A percentile compares a stretch with the other conserved stretches of the same genome.
Evolutionary conservation across 768 basidiomycete genomes (phyloP).

Genomic region (Leccinum pellstonianum): DNA sequence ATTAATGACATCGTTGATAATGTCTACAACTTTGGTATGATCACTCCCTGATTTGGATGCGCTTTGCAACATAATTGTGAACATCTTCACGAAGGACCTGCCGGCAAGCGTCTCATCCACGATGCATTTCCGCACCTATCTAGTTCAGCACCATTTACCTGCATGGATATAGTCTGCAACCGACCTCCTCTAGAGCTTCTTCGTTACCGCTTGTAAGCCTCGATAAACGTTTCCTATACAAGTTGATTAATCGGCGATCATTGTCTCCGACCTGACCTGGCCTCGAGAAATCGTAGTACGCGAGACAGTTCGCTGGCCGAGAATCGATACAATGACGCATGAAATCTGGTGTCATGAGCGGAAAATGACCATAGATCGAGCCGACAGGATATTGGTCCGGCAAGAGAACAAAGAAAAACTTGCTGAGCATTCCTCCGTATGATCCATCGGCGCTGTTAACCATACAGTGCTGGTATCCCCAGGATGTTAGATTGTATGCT

Average conservation of each 20-base stretch:
- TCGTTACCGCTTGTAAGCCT: constrained; percentile 16
- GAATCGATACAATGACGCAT: constrained; percentile 43
- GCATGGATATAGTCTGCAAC: not conserved
- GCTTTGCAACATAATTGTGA: constrained; percentile 9
- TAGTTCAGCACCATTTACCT: not conserved
- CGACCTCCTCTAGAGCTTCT: constrained; percentile 11
- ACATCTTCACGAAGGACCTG: constrained; percentile 11
- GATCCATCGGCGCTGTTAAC: constrained; percentile 64
- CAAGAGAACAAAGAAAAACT: constrained; percentile 68
- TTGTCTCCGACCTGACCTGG: constrained; percentile 32
- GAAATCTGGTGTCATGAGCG: constrained; percentile 63
- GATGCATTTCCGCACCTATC: constrained; percentile 17
- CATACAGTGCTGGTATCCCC: constrained; percentile 77
- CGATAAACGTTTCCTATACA: constrained; percentile 19
- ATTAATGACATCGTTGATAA: constrained; percentile 69
- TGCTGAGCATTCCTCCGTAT: constrained; percentile 72
- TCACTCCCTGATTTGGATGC: constrained; percentile 9
- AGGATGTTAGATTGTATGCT: constrained; percentile 75
- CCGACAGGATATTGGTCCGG: constrained; percentile 65
- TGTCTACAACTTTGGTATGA: constrained; percentile 44
- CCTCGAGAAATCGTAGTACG: constrained; percentile 59
- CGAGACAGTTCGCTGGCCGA: constrained; percentile 29
- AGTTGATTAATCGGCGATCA: not conserved
- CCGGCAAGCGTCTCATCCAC: constrained; percentile 12
- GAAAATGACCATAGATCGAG: constrained; percentile 76